These are phyloP conservation scores for Hypoxylon sp. DNA, from an alignment of 2,329 filamentous ascomycete genomes.

Conservation along the genomic window DNA sequence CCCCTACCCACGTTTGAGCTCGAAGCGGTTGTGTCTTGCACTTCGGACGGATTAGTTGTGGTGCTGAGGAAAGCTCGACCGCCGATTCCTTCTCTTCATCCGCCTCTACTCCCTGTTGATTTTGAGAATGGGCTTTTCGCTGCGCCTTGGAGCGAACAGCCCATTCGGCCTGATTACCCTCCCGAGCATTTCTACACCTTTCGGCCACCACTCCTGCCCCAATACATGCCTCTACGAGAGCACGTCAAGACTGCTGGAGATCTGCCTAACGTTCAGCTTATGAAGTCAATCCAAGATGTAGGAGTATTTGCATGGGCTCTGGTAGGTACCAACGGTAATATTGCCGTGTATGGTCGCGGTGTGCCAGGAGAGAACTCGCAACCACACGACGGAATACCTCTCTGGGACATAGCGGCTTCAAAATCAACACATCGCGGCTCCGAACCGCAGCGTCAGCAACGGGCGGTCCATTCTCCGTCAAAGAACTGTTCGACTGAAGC, in stretches of 20 bases:
- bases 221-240: slow-evolving; percentile 60
- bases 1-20: slow-evolving; percentile 71
- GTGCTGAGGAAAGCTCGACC: slow-evolving; percentile 81
- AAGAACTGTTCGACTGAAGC: slow-evolving; percentile 28
- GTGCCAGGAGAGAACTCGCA: slow-evolving; percentile 72
- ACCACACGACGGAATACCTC: slow-evolving; percentile 69
- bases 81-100: slow-evolving; percentile 70
- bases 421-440: slow-evolving; percentile 52
- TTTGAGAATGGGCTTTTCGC: slow-evolving; percentile 77
- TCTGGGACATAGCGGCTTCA: slow-evolving; percentile 65
- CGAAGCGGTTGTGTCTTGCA: slow-evolving; percentile 91
- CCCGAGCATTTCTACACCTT: slow-evolving; percentile 60
- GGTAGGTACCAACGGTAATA: slow-evolving; percentile 81
- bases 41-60: slow-evolving; percentile 87
- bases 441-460: slow-evolving; percentile 54
- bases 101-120: slow-evolving; percentile 61
- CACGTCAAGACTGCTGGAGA: slow-evolving; percentile 62
- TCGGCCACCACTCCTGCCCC: slow-evolving; percentile 58
- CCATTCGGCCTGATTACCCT: slow-evolving; percentile 64
- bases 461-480: slow-evolving; percentile 34
- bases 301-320: slow-evolving; percentile 90
- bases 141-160: slow-evolving; percentile 81
- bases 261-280: slow-evolving; percentile 73
- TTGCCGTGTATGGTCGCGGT: slow-evolving; percentile 74
- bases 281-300: slow-evolving; percentile 84